Evolutionary conservation across 2,329 filamentous ascomycete genomes (phyloP), one percentile per base, ranked within the genome.

Genomic region (Sordariomycetes sp.): DNA sequence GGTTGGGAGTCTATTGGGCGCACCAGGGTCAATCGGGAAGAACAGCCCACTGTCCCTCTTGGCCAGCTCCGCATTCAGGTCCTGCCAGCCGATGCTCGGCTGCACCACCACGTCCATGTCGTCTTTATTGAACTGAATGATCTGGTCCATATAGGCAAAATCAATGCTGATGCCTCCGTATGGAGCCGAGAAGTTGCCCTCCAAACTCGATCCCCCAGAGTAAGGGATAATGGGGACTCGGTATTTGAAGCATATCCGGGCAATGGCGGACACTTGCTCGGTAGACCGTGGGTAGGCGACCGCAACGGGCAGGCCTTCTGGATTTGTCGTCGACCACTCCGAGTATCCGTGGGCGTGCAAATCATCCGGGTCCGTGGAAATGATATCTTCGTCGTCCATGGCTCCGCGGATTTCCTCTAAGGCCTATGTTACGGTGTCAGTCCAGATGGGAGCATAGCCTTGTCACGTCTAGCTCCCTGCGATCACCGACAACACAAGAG

Each of bases 91-190:
- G 10, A 96, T 85, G 7, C 87, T 88, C 2, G 91, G 91, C 68
- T 96, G 91, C 2, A 96, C 90, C 4, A 95, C 88, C 54, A 96
- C 78, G 64, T 96, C 91, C 87, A 96, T 90, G 67, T 96, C 91
- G 3, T 89, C 86, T 62, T 87, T 85, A 68, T 95, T 87, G 58
- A 96, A 76, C 57, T 84, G 76, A 34, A 96, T 63, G 28, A 96
- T 86, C 64, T 84, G 76, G 67, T 95, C 86, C 91, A 96, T 96
- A 65, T 82, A 82, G 1, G 83, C 81, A 68, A 96, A 96, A 66
- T 96, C 91, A 55, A 96, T 87, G 62, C 88, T 92, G 66, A 96
- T 81, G 13, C 91, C 91, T 13, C 90, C 90, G 65, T 85, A 87
- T 0, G 90, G 89, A 15, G 90, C 89, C 0, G 89, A 88, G 69